Evolutionary conservation across 805 yeast genomes (phyloP), one percentile per base, ranked within the genome.

Genomic region (Candida gorgasii): DNA sequence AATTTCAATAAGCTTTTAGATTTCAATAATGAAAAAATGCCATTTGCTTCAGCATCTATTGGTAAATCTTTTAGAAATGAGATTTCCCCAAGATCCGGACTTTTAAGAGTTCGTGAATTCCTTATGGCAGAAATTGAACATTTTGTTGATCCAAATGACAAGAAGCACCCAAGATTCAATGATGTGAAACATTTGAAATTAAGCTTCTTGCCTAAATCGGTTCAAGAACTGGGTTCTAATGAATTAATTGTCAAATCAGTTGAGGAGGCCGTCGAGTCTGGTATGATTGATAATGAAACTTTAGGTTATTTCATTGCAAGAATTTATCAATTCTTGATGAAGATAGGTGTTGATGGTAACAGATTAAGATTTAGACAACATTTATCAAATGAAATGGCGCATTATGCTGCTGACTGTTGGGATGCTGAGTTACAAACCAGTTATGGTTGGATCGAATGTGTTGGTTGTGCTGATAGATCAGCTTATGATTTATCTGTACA

Each of bases 361-460:
- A 82, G 89, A 59, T 70, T 93, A 64, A 82, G 99, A 67, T 93
- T 93, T 81, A 86, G 99, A 76, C 99, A 93, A 75, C 99, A 93
- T 72, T 84, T 93, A 95, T 77, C 84, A 55, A 93, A 93, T 65
- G 99, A 93, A 75, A 93, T 93, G 99, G 99, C 99, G 14, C 99
- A 93, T 68, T 93, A 93, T 67, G 99, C 99, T 47, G 83, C 95
- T 54, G 99, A 93, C 73, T 93, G 99, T 76, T 93, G 99, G 99
- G 99, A 93, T 72, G 97, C 96, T 52, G 99, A 93, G 75, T 76
- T 93, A 58, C 83, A 86, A 56, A 84, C 97, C 32, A 88, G 97
- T 24, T 93, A 89, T 58, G 99, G 99, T 57, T 93, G 99, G 99
- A 87, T 93, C 57, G 99, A 93, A 75, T 95, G 99, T 82, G 97